These are phyloP conservation scores for Hordeum marinum DNA, from an alignment of 176 grass and related monocot species.

Conservation along the genomic window DNA sequence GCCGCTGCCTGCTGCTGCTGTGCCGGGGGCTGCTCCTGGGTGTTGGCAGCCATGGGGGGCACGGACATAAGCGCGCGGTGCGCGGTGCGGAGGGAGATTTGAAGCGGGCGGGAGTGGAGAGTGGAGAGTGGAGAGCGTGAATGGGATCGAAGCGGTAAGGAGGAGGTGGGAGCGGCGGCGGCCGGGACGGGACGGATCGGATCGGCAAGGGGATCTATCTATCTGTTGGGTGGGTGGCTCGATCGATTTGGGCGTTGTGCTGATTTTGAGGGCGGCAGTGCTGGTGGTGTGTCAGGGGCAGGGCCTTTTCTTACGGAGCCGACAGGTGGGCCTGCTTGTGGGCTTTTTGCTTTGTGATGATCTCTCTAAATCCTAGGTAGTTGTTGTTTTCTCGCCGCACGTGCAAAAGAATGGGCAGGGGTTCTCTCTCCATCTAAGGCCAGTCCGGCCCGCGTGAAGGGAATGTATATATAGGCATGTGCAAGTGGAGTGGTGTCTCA, in stretches of 20 bases:
- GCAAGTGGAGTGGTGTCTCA: no score
- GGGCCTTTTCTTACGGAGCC: neutral
- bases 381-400: no score
- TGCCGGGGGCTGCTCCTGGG: neutral
- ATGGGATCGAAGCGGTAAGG: neutral
- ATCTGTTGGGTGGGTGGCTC: neutral
- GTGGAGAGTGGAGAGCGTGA: conserved; percentile 3
- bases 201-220: neutral
- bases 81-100: neutral
- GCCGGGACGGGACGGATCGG: conserved; percentile 3
- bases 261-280: neutral
- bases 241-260: neutral
- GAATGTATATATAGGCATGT: no score
- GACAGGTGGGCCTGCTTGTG: neutral
- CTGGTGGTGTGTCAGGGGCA: neutral
- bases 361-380: neutral
- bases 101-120: conserved; percentile 14
- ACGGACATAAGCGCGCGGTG: neutral
- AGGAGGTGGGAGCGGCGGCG: neutral
- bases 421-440: no score
- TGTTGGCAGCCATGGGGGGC: conserved; percentile 34
- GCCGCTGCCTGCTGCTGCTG: neutral
- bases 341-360: neutral
- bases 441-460: no score
- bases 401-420: no score